phyloP scores from a whole-genome alignment of 305 asterid species.

The Vinca major region DNA sequence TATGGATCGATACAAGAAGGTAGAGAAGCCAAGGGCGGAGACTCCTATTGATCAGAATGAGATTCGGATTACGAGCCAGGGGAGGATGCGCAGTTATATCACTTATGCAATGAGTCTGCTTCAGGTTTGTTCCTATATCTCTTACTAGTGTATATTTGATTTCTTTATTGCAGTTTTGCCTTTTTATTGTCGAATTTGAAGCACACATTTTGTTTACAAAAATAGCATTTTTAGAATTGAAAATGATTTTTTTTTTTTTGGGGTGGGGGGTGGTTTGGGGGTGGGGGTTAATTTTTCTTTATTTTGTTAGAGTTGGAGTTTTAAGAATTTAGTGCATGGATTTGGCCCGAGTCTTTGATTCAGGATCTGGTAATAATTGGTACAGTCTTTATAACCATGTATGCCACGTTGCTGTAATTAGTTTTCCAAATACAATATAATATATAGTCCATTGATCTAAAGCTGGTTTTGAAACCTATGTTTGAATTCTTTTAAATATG shows the following conservation, averaged over 20 bases:
- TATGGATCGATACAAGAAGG: constrained; percentile 96
- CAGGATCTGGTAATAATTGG: neutral
- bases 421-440: neutral
- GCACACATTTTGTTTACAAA: neutral
- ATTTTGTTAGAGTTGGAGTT: neutral
- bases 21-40: constrained; percentile 82
- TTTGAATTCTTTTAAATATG: neutral
- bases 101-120: constrained; percentile 78
- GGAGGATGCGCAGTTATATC: constrained; percentile 93
- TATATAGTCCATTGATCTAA: too few species aligned
- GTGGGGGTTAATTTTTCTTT: too few species aligned
- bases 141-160: neutral
- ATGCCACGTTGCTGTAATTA: neutral
- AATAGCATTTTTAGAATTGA: neutral
- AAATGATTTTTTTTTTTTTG: neutral
- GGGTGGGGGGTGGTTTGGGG: too few species aligned
- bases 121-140: constrained; percentile 40
- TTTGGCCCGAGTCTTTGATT: neutral
- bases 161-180: neutral
- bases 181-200: neutral
- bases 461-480: neutral
- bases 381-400: neutral
- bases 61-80: constrained; percentile 94
- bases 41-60: constrained; percentile 81
- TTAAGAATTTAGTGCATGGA: neutral